Base-by-base conservation (phyloP, 2,329 filamentous ascomycete genomes). In the Aotearoamyces nothofagi region DNA sequence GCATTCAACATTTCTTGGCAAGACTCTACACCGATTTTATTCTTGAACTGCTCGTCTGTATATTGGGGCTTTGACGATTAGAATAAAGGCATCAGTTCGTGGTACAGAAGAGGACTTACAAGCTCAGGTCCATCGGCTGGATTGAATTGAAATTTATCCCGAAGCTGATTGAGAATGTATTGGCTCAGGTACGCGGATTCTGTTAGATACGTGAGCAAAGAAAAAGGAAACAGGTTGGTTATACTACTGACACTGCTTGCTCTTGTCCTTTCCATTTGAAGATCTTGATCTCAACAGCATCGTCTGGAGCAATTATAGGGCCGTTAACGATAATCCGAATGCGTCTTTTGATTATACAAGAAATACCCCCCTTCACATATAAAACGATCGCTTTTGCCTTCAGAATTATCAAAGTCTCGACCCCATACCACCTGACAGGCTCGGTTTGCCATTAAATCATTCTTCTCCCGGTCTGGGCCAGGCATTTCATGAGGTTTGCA, bases 91-190 rank as follows among this genome's bases (percentile, higher is more conserved):
- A 5, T 12, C 15, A 17, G 8, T 11, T 12, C 9, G 14, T 24
- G 15, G 25, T 9, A 30, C 17, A 15, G 19, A 20, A 31, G 9
- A 25, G 10, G 27, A 24, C 32, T 24, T 30, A 36, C 34, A 9
- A 11, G 5, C 22, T 33, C 22, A 15, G 29, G 34, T 17, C 34
- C 25, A 19, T 34, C 16, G 27, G 32, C 32, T 19, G 32, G 34
- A 24, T 36, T 34, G 11, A 34, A 36, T 15, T 36, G 34, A 32
- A 29, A 36, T 27, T 23, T 30, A 22, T 30, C 33, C 10, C 29
- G 20, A 16, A 36, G 26, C 22, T 24, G 15, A 20, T 30, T 36
- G 23, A 9, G 17, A 19, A 31, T 31, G 27, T 26, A 29, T 17
- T 12, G 12, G 9, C 22, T 20, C 23, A 36, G 28, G 16, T 20